Base-by-base conservation (phyloP, 768 basidiomycete genomes). In the Leucocoprinus birnbaumii region DNA sequence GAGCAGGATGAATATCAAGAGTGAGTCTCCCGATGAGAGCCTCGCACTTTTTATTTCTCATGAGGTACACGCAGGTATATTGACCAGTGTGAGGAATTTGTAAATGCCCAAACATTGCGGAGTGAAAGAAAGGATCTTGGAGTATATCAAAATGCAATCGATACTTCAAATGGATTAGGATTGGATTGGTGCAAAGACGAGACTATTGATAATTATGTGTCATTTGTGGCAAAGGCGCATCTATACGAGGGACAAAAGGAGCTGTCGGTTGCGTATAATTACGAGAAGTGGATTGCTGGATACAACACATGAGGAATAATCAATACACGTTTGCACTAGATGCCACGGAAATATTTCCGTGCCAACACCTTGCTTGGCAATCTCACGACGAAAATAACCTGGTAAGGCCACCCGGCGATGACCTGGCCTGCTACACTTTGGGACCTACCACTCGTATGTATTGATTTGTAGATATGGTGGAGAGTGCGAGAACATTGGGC, bases 1-100 rank as follows among this genome's bases (percentile, higher is more conserved):
- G 89, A 92, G 63, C 76, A 83, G 57, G 72, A 76, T 0, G 89
- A 92, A 65, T 93, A 92, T 67, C 80, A 85, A 61, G 84, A 83
- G 85, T 87, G 48, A 27, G 79, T 66, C 11, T 14, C 41, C 31
- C 4, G 38, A 31, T 45, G 22, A 26, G 34, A 7, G 49, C 19
- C 9, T 26, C 48, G 14, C 19, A 44, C 16, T 10, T 37, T n/a
- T 44, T 44, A 25, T 42, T 16, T 61, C 22, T 61, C 34, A 13
- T 40, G 21, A 19, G 35, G 13, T 31, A 16, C 22, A n/a, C 13
- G 16, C 51, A 88, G 86, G 47, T 89, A 91, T 63, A 84, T 91
- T 61, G 85, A 87, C 62, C 87, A 91, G 63, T 85, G 79, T 59
- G 79, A 85, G 53, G 82, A 85, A 46, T 73, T 89, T 21, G 70